These are phyloP conservation scores for Beauveria rudraprayagi DNA, from an alignment of 2,329 filamentous ascomycete species.

Conservation along the genomic window DNA sequence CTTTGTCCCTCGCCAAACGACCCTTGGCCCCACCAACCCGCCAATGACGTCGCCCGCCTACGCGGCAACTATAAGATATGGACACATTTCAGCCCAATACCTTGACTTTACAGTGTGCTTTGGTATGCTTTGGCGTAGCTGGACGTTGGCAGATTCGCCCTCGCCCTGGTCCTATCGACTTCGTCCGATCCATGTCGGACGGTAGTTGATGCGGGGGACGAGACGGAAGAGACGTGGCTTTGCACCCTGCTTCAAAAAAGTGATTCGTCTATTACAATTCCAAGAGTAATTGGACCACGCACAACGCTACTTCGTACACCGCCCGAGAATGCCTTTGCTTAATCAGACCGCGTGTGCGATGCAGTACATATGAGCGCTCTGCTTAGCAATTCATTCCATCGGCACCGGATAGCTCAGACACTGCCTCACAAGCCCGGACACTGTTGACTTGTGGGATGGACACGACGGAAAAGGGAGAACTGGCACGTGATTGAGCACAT, in stretches of 20 bases:
- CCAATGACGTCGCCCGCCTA: slow-evolving; percentile 4
- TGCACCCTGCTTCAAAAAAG: not conserved
- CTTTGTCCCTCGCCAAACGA: not conserved
- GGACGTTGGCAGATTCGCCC: not conserved
- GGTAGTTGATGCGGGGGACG: not conserved
- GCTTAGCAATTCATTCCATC: not conserved
- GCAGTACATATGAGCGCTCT: not conserved
- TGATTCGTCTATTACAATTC: not conserved
- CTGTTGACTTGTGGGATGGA: not conserved
- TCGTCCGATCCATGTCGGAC: not conserved
- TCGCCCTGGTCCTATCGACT: not conserved
- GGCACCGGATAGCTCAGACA: not conserved
- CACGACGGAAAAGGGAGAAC: not conserved
- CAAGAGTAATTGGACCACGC: not conserved
- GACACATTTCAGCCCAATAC: not conserved
- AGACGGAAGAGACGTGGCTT: not conserved
- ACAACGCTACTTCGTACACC: not conserved
- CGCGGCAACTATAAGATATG: not conserved
- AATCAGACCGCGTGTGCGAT: not conserved
- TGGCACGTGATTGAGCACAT: not conserved
- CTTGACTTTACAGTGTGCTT: not conserved
- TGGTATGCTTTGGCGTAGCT: not conserved
- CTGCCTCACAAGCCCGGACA: not conserved
- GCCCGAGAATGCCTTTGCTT: not conserved
- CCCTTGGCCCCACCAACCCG: not conserved